phyloP scores from a whole-genome alignment of 176 grass and related monocot species.

The Carex myosuroides region DNA sequence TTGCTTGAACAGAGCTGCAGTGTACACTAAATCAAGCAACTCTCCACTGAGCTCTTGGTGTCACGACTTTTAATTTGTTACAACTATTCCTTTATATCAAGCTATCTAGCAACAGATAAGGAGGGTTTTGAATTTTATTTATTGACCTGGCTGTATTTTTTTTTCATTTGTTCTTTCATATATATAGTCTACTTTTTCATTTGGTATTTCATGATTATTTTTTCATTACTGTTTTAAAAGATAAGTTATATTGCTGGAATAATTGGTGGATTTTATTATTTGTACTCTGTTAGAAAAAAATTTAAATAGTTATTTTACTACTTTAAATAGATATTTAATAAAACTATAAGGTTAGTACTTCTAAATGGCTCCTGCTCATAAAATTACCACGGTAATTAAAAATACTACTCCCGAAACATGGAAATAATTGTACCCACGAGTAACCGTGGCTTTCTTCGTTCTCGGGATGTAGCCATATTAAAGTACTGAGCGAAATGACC shows the following conservation, averaged over 20 bases:
- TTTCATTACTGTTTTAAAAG: not conserved
- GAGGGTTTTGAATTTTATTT: not conserved
- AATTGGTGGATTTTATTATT: not conserved
- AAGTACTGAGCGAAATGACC: no score
- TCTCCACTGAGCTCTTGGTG: no score
- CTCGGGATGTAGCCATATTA: no score
- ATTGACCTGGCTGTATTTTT: not conserved
- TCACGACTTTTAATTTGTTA: no score
- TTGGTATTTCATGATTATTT: not conserved
- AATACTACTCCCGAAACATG: no score
- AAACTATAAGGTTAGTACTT: not conserved
- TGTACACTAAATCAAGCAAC: no score
- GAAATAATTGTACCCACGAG: no score
- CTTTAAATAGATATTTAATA: not conserved
- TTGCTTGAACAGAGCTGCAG: constrained; percentile 20
- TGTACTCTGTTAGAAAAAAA: no score
- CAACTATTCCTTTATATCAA: not conserved
- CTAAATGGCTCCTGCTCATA: not conserved
- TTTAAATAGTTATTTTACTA: no score
- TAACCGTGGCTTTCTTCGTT: no score
- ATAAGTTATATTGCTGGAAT: not conserved
- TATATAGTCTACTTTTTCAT: no score
- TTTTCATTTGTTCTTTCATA: not conserved
- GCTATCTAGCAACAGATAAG: not conserved
- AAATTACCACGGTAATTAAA: no score